phyloP scores from a whole-genome alignment of 306 rosid genomes.

The Hylodesmum podocarpum region DNA sequence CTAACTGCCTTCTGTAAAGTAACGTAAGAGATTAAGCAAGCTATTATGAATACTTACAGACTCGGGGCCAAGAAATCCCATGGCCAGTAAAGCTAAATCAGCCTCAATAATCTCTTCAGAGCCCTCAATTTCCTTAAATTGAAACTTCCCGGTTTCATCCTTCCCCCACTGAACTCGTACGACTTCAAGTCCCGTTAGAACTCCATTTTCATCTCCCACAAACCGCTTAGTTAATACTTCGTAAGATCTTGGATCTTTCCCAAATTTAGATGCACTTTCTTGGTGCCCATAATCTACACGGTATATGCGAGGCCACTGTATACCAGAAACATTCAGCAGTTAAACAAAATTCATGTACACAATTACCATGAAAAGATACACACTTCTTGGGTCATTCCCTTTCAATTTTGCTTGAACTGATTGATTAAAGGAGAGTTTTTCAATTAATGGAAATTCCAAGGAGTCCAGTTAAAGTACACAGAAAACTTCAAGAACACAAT shows the following conservation, averaged over 20 bases:
- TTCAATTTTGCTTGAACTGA: neutral
- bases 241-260: conserved; percentile 89
- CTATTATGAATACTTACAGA: conserved; percentile 55
- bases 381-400: neutral
- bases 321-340: conserved; percentile 13
- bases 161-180: conserved; percentile 80
- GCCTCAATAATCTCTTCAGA: conserved; percentile 85
- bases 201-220: conserved; percentile 86
- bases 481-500: neutral
- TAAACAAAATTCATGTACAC: neutral
- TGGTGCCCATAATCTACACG: conserved; percentile 96
- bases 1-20: neutral
- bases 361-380: neutral
- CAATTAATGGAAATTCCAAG: neutral
- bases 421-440: neutral
- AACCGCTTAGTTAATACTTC: conserved; percentile 92
- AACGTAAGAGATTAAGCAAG: neutral
- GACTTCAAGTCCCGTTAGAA: conserved; percentile 79
- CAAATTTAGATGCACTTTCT: conserved; percentile 87
- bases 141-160: conserved; percentile 82
- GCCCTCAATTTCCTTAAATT: conserved; percentile 87
- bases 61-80: conserved; percentile 99
- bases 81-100: conserved; percentile 79
- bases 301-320: conserved; percentile 96
- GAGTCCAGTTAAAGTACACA: neutral